Conservation (phyloP, 768 basidiomycete species). For the Podaxis carcinomalis region DNA sequence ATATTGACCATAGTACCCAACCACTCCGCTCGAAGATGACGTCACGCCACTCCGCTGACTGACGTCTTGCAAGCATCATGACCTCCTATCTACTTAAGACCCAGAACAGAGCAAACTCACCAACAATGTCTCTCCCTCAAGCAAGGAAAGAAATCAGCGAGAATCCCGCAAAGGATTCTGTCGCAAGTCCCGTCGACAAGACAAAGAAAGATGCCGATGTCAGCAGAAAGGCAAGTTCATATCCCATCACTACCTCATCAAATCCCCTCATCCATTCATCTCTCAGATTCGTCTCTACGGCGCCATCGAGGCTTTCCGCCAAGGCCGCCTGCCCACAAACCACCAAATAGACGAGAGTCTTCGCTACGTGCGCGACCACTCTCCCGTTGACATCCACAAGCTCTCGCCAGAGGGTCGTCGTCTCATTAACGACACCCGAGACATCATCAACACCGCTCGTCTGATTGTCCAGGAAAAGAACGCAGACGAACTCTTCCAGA, state of each 20-base stretch:
- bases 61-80: neutral
- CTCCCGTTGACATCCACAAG: conserved; percentile 55
- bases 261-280: neutral
- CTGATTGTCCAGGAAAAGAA: conserved; percentile 82
- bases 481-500: conserved; percentile 86
- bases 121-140: conserved; percentile 62
- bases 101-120: neutral
- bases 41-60: neutral
- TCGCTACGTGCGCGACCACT: conserved; percentile 54
- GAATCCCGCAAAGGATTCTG: conserved; percentile 52
- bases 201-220: conserved; percentile 65
- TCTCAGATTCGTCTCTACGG: conserved; percentile 72
- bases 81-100: neutral
- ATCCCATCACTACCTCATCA: neutral
- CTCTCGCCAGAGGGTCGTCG: conserved; percentile 76
- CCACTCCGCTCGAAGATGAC: neutral
- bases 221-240: conserved; percentile 58
- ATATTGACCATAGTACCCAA: too few species aligned
- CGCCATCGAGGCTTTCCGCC: conserved; percentile 74
- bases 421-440: conserved; percentile 71
- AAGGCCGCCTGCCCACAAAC: conserved; percentile 78
- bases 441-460: conserved; percentile 74
- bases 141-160: conserved; percentile 58
- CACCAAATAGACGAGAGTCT: conserved; percentile 73
- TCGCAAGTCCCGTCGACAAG: conserved; percentile 64